Evolutionary conservation across 768 basidiomycete species (phyloP).

Genomic region (Tricholoma sp.): DNA sequence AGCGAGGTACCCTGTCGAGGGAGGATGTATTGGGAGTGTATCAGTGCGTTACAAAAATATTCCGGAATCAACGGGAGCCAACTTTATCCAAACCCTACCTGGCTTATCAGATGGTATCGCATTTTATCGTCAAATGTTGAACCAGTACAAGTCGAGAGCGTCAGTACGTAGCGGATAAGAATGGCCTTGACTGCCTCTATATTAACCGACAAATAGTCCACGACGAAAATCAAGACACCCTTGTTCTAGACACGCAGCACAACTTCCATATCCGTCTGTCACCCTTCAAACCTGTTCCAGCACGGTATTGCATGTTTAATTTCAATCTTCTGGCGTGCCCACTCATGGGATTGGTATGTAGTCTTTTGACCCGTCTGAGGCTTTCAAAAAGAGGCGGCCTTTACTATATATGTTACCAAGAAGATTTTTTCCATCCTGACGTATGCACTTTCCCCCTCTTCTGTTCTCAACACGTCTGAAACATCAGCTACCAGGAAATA

Average conservation of each 20-base stretch:
- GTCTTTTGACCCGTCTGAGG: slow-evolving; percentile 45
- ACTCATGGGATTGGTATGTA: slow-evolving; percentile 12
- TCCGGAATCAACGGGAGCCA: neutral
- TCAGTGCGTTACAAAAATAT: slow-evolving; percentile 32
- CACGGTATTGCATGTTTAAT: slow-evolving; percentile 12
- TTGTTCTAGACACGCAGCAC: slow-evolving; percentile 52
- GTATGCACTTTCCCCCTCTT: slow-evolving; percentile 10
- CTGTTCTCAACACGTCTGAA: slow-evolving; percentile 2
- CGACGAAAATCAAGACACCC: slow-evolving; percentile 32
- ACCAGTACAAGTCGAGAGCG: neutral
- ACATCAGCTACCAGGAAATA: slow-evolving; percentile 15
- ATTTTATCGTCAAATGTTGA: slow-evolving; percentile 50
- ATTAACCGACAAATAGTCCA: slow-evolving; percentile 32
- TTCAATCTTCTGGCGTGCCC: neutral
- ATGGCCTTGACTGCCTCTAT: neutral
- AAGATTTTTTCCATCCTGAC: slow-evolving; percentile 37
- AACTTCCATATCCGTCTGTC: slow-evolving; percentile 47
- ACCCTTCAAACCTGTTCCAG: slow-evolving; percentile 37
- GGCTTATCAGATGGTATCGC: slow-evolving; percentile 50
- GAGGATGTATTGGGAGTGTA: slow-evolving; percentile 52
- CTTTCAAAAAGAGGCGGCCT: slow-evolving; percentile 37
- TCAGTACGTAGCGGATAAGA: neutral
- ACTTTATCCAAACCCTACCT: neutral
- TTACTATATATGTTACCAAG: slow-evolving; percentile 48
- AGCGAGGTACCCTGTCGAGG: slow-evolving; percentile 44